Evolutionary conservation across 805 yeast genomes (phyloP).

Genomic region (Clavispora asparagi): DNA sequence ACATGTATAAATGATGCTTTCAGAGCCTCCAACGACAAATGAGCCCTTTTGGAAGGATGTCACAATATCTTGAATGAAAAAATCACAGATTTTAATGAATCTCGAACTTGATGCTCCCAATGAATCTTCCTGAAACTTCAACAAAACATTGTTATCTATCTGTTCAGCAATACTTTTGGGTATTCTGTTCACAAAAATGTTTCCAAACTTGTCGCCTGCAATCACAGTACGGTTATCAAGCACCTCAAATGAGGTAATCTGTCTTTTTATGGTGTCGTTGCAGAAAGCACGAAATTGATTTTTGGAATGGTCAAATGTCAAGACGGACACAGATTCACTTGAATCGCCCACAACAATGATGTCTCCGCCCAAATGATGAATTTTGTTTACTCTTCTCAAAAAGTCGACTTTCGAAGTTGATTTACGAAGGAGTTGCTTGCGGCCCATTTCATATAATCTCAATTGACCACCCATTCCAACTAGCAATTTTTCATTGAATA

Average conservation of each 20-base stretch:
- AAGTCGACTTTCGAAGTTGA: slow-evolving; percentile 44
- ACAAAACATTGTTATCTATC: slow-evolving; percentile 45
- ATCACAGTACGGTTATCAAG: slow-evolving; percentile 73
- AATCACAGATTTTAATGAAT: slow-evolving; percentile 49
- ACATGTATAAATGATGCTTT: slow-evolving; percentile 66
- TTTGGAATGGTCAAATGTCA: slow-evolving; percentile 43
- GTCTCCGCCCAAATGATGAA: slow-evolving; percentile 46
- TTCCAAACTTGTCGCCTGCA: slow-evolving; percentile 88
- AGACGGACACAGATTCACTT: slow-evolving; percentile 55
- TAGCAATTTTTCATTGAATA: slow-evolving; percentile 54
- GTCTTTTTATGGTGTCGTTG: slow-evolving; percentile 66
- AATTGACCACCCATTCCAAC: slow-evolving; percentile 52
- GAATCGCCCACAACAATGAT: slow-evolving; percentile 71
- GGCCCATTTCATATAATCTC: slow-evolving; percentile 68
- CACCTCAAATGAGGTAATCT: slow-evolving; percentile 52
- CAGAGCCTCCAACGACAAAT: slow-evolving; percentile 58
- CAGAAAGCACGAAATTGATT: slow-evolving; percentile 58
- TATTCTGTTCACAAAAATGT: slow-evolving; percentile 61
- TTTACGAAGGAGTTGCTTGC: slow-evolving; percentile 71
- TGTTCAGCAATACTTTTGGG: slow-evolving; percentile 44
- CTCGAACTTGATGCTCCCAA: slow-evolving; percentile 53
- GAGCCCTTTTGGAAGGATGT: slow-evolving; percentile 53
- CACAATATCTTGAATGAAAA: slow-evolving; percentile 65
- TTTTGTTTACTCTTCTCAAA: slow-evolving; percentile 44
- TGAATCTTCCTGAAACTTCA: slow-evolving; percentile 22